phyloP scores from a whole-genome alignment of 495 filamentous ascomycete species.

The Haplographium delicatum region DNA sequence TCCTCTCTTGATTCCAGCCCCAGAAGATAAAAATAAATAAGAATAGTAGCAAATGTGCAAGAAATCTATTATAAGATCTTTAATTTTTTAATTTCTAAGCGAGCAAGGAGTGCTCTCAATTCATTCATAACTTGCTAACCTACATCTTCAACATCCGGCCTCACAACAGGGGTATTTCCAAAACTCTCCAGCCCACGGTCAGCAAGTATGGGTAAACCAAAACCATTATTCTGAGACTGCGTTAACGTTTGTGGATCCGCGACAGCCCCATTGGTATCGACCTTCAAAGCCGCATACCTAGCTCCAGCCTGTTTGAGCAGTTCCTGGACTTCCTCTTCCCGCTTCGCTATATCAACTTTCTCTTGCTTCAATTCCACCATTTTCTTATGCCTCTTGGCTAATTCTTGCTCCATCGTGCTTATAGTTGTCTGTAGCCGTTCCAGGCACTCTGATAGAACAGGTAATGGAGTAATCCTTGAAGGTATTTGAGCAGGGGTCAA shows the following conservation, averaged over 20 bases:
- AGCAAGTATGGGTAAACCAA: constrained; percentile 29
- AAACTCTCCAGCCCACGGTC: constrained; percentile 58
- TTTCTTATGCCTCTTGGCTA: constrained; percentile 46
- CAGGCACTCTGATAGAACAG: constrained; percentile 44
- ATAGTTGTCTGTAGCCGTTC: constrained; percentile 47
- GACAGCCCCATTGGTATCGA: constrained; percentile 17
- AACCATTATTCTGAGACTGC: constrained; percentile 26
- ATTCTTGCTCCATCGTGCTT: constrained; percentile 48
- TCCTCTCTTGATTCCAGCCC: too few species aligned
- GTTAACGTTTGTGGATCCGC: constrained; percentile 21
- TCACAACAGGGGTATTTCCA: constrained; percentile 52
- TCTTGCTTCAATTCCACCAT: constrained; percentile 60
- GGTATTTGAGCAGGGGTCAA: constrained; percentile 29
- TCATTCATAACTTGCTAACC: constrained; percentile 6
- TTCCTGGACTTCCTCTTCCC: constrained; percentile 77
- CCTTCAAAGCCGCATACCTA: constrained; percentile 50
- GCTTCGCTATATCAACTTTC: constrained; percentile 61
- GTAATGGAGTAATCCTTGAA: constrained; percentile 53
- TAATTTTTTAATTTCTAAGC: too few species aligned
- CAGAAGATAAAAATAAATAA: too few species aligned
- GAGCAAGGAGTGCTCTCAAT: too few species aligned
- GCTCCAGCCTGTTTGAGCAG: constrained; percentile 78
- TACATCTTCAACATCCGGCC: constrained; percentile 25
- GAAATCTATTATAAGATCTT: too few species aligned
- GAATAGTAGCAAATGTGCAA: too few species aligned